Evolutionary conservation across 2,329 filamentous ascomycete genomes (phyloP).

Genomic region (Phyllosticta paracitricarpa): DNA sequence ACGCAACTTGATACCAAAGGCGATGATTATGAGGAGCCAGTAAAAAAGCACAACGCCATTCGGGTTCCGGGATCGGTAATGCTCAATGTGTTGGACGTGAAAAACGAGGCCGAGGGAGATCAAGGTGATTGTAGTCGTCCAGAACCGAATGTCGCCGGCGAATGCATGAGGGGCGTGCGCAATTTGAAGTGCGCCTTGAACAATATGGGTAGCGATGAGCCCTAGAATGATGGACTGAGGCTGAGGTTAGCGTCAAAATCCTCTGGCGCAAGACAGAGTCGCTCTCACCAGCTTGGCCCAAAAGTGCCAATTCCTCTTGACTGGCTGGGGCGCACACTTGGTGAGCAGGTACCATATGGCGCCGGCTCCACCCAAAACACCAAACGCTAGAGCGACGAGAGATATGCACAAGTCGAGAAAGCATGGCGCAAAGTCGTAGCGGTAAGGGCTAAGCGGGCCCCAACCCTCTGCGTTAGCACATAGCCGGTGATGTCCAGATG

Average conservation of each 20-base stretch:
- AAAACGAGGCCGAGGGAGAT: constrained; percentile 66
- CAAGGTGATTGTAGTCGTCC: constrained; percentile 64
- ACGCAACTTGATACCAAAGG: constrained; percentile 71
- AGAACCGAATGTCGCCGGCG: constrained; percentile 76
- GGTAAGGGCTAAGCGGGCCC: constrained; percentile 78
- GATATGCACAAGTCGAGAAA: constrained; percentile 90
- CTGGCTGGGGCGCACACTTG: constrained; percentile 55
- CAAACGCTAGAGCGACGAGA: constrained; percentile 60
- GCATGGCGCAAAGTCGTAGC: constrained; percentile 95
- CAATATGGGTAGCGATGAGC: constrained; percentile 56
- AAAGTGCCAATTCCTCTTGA: constrained; percentile 83
- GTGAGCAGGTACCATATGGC: constrained; percentile 72
- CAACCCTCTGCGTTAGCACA: constrained; percentile 89
- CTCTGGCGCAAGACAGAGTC: not conserved
- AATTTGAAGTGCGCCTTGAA: constrained; percentile 70
- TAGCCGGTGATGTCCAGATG: constrained; percentile 54
- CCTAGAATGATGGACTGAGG: constrained; percentile 51
- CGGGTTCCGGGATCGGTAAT: constrained; percentile 70
- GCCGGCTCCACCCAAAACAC: constrained; percentile 63
- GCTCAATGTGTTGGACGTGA: constrained; percentile 75
- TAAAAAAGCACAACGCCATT: constrained; percentile 86
- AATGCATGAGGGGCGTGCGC: constrained; percentile 58
- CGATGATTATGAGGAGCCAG: constrained; percentile 79
- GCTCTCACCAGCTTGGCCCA: constrained; percentile 73
- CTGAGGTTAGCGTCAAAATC: not conserved